Percentiles rank a stretch among this genome's conserved stretches.
These are phyloP conservation scores for Panicum virgatum DNA, from an alignment of 202 grass and related monocot species.

Conservation along the genomic window DNA sequence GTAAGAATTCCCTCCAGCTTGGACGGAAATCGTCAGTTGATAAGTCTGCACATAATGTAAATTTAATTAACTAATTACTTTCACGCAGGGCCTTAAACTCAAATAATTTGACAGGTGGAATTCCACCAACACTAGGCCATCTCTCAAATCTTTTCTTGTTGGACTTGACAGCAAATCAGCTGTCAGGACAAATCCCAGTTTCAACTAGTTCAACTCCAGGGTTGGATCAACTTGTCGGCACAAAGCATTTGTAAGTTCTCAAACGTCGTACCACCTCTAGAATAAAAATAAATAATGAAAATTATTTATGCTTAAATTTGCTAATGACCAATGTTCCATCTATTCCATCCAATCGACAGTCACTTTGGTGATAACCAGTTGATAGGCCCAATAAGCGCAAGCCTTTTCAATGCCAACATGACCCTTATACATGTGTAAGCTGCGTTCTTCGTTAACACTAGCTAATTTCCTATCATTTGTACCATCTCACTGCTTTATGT, in stretches of 20 bases:
- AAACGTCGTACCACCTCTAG: slow-evolving; percentile 17
- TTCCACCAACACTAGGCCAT: slow-evolving; percentile 67
- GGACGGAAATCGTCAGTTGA: slow-evolving; percentile 22
- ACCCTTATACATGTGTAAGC: slow-evolving; percentile 73
- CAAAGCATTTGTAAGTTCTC: slow-evolving; percentile 79
- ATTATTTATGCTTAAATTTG: slow-evolving; percentile 1
- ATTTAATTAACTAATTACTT: slow-evolving; percentile 9
- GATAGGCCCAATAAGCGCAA: slow-evolving; percentile 52
- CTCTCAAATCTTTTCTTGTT: slow-evolving; percentile 76
- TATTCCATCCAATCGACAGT: slow-evolving; percentile 48
- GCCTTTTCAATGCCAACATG: slow-evolving; percentile 74
- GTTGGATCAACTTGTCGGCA: slow-evolving; percentile 57
- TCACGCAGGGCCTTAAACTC: slow-evolving; percentile 71
- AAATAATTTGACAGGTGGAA: slow-evolving; percentile 71
- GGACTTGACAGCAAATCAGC: slow-evolving; percentile 76
- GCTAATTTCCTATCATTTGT: slow-evolving; percentile 17
- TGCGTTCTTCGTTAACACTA: background rate
- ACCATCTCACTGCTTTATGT: slow-evolving; percentile 27
- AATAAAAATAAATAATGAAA: slow-evolving; percentile 17
- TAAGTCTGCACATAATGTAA: slow-evolving; percentile 22
- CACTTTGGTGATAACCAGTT: slow-evolving; percentile 90
- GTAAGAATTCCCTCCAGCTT: slow-evolving; percentile 55
- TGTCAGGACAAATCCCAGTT: slow-evolving; percentile 73
- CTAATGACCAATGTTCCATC: slow-evolving; percentile 27
- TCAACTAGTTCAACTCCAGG: slow-evolving; percentile 54